Conservation (phyloP, 163 green algal genomes). For the Chlorella variabilis region DNA sequence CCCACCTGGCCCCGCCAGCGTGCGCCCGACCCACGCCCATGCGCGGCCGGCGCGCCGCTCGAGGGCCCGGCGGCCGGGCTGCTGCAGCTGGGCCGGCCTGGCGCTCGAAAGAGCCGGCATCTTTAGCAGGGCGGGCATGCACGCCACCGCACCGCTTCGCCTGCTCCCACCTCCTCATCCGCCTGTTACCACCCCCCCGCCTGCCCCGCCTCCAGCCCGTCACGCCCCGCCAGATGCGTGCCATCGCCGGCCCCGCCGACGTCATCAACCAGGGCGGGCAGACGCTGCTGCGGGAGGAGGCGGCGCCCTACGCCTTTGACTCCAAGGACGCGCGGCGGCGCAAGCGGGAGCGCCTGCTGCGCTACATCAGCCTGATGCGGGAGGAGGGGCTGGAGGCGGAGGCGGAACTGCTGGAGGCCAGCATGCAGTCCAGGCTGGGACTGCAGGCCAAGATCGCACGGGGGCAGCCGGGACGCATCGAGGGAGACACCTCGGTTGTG, state of each 20-base stretch:
- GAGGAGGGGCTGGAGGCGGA: constrained; percentile 27
- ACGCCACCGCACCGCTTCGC: too few relatives aligned
- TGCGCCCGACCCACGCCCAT: too few relatives aligned
- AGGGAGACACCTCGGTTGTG: background rate
- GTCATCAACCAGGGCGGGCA: constrained; percentile 18
- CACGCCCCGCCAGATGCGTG: constrained; percentile 21
- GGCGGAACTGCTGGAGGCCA: background rate
- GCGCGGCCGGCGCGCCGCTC: too few relatives aligned
- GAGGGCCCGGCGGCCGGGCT: too few relatives aligned
- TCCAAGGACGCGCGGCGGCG: background rate
- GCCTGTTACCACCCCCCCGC: too few relatives aligned
- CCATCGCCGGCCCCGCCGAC: background rate
- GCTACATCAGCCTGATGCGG: constrained; percentile 11
- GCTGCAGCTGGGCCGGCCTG: too few relatives aligned
- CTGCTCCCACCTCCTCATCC: too few relatives aligned
- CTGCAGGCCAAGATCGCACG: background rate
- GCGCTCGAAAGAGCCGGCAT: too few relatives aligned
- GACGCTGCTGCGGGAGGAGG: constrained; percentile 16
- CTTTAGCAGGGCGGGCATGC: too few relatives aligned
- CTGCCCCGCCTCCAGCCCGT: background rate
- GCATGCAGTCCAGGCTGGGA: background rate
- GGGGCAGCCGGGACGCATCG: background rate
- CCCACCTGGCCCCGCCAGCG: too few relatives aligned
- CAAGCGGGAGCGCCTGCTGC: background rate
- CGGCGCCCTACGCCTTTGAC: background rate